Evolutionary conservation across 2,329 filamentous ascomycete genomes (phyloP).

Genomic region (Cadophora sp.): DNA sequence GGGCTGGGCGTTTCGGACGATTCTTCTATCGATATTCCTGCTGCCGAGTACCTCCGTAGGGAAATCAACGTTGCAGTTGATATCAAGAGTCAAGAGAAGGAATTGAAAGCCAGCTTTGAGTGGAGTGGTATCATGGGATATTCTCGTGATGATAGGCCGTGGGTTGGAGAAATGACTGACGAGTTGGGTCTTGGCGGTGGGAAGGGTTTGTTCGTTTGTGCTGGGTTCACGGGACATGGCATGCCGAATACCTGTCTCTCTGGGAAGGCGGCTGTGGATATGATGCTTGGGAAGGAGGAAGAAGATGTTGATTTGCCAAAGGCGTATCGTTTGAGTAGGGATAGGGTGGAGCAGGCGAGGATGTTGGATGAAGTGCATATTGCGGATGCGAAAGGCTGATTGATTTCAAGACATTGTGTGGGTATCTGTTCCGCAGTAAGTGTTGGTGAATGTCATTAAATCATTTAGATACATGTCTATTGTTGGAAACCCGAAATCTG

Average conservation of each 20-base stretch:
- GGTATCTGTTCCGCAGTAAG: neutral
- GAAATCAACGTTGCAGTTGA: slow-evolving; percentile 40
- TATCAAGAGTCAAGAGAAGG: slow-evolving; percentile 47
- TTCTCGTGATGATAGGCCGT: slow-evolving; percentile 70
- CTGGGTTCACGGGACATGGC: slow-evolving; percentile 76
- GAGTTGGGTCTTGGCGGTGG: slow-evolving; percentile 58
- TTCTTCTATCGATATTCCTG: slow-evolving; percentile 58
- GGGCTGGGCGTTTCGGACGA: slow-evolving; percentile 67
- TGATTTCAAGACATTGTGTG: neutral
- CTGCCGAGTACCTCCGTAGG: slow-evolving; percentile 41
- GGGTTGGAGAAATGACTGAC: slow-evolving; percentile 72
- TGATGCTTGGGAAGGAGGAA: slow-evolving; percentile 56
- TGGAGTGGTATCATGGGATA: slow-evolving; percentile 88
- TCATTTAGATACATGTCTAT: too few species aligned
- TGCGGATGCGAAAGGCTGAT: slow-evolving; percentile 36
- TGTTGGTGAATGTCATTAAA: too few species aligned
- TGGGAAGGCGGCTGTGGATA: slow-evolving; percentile 66
- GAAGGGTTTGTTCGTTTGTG: slow-evolving; percentile 66
- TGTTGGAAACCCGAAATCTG: neutral
- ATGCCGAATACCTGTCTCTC: slow-evolving; percentile 77
- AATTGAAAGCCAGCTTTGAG: slow-evolving; percentile 55
- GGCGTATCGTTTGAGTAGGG: slow-evolving; percentile 46
- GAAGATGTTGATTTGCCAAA: slow-evolving; percentile 53
- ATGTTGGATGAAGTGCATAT: slow-evolving; percentile 37
- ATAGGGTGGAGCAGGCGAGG: slow-evolving; percentile 38